phyloP scores from a whole-genome alignment of 1,284 basidiomycete species.

The Malassezia obtusa region DNA sequence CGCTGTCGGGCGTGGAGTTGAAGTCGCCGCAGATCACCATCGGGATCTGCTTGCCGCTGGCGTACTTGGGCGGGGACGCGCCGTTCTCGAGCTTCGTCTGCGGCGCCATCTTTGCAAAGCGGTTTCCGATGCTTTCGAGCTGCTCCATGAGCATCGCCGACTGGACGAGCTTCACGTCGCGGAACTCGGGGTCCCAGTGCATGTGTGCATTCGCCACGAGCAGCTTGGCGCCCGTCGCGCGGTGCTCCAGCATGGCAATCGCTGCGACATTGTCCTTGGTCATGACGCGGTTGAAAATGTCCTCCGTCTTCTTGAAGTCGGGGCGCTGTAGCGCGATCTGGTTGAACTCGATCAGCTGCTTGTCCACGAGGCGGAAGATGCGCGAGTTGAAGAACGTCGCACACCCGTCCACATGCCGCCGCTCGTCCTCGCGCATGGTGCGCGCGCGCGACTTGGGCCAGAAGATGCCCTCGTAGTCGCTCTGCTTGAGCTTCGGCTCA shows the following conservation, averaged over 20 bases:
- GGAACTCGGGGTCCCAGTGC: constrained; percentile 82
- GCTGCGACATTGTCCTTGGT: constrained; percentile 91
- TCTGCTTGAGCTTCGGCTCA: constrained; percentile 61
- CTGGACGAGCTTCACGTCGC: constrained; percentile 97
- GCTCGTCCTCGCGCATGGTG: constrained; percentile 82
- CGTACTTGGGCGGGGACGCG: constrained; percentile 57
- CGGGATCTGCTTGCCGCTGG: constrained; percentile 78
- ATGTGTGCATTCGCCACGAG: constrained; percentile 86
- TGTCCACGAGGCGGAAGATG: constrained; percentile 86
- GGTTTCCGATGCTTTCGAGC: constrained; percentile 73
- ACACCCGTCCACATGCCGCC: constrained; percentile 84
- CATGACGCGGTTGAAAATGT: constrained; percentile 98
- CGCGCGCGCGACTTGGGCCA: constrained; percentile 89
- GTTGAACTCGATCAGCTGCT: constrained; percentile 88
- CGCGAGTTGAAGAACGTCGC: constrained; percentile 83
- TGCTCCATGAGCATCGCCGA: constrained; percentile 84
- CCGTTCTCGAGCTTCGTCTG: constrained; percentile 51
- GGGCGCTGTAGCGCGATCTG: constrained; percentile 81
- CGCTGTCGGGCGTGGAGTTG: constrained; percentile 77
- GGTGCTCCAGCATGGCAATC: constrained; percentile 76
- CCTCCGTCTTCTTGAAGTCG: constrained; percentile 96
- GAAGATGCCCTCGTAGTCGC: constrained; percentile 82
- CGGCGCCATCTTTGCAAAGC: constrained; percentile 74
- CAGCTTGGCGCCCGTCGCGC: constrained; percentile 71
- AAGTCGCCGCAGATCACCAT: constrained; percentile 86